Base-by-base conservation (phyloP, 176 grass and related monocot species). In the Phoenix roebelenii region DNA sequence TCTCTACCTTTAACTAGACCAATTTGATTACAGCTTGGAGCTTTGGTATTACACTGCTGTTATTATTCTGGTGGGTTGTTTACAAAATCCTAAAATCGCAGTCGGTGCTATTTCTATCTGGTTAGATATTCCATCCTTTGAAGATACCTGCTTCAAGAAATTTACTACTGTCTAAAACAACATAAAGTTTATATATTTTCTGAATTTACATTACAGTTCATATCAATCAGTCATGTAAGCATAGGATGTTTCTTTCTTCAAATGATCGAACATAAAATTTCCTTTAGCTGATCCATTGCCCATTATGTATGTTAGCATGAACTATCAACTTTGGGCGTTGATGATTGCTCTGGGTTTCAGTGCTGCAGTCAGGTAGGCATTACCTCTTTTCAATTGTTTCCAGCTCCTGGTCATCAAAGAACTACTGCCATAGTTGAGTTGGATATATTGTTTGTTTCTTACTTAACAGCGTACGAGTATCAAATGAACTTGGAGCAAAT, bases 401-500 rank as follows among this genome's bases (percentile, higher is more conserved):
- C 35, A 44, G 35, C 7, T 44, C 35, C 35, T 44, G 7, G 35
- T 20, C 9, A 44, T 44, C 35, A 44, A 44, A 44, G 7, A 44
- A 6, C 35, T 44, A 12, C 35, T 44, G 32, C 32, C 32, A 35
- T 7, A 35, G 9, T 6, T 35, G 32, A 35, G 7, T 35, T 35
- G 35, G 14, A 44, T 44, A 44, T 44, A 44, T 44, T 44, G 28
- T 30, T 12, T 44, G 35, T 44, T 44, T 44, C 35, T 16, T 71
- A 5, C 53, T 54, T 66, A 22, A 24, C 70, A 92, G 88, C 30
- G 83, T 92, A 63, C 72, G 80, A 23, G 88, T 87, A 51, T 83
- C 88, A 9, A 92, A 87, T 66, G 88, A 92, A 50, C 80, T 87
- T 17, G 88, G 88, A 30, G 83, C 83, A n/a, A 70, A 73, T 59